Evolutionary conservation across 176 grass and related monocot genomes (phyloP), one percentile per base, ranked within the genome.

Genomic region (Bonia amplexicaulis): DNA sequence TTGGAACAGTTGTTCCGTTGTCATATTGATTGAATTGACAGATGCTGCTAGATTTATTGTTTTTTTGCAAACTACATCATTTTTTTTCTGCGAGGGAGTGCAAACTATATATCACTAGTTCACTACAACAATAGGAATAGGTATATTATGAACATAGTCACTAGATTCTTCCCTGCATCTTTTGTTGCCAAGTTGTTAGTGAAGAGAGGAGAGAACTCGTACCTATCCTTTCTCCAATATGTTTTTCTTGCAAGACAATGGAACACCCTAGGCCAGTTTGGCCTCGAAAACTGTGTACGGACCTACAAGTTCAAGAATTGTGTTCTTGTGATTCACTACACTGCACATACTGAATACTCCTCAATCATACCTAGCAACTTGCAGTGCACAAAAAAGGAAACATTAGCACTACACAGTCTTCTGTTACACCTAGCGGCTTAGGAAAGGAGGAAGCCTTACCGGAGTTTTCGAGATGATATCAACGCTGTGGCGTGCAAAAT

Each of bases 391-490:
- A 82, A 45, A 72, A 72, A 17, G 51, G 14, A 35, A 23, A 60
- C 3, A 45, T 16, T 16, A 72, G 25, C 27, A 9, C 15, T 35
- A 15, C 17, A 44, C 6, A 76, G 40, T 80, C 44, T 80, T 80
- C 17, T n/a, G 25, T 68, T 52, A 51, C 22, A 5, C 22, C 26
- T 66, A 40, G 12, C 2, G 22, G 20, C 7, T 67, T 68, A 9
- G 33, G 29, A 40, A 23, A 35, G 8, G 33, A 23, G 31, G 16
- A 44, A 66, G 68, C 17, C 78, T 85, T 69, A 92, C 93, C 2
- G 90, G 90, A 81, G 90, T 88, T 82, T 84, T 92, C 12, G 93
- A 94, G 85, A 92, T 94, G 41, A 92, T 92, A 76, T 92, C 93
- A 11, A 92, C 80, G 4, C 90, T 87, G 13, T 85, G 91, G 62